A percentile compares a stretch with the other conserved stretches of the same genome.
Evolutionary conservation across 179 eudicot genomes (phyloP).

Genomic region (Nepenthes alata): DNA sequence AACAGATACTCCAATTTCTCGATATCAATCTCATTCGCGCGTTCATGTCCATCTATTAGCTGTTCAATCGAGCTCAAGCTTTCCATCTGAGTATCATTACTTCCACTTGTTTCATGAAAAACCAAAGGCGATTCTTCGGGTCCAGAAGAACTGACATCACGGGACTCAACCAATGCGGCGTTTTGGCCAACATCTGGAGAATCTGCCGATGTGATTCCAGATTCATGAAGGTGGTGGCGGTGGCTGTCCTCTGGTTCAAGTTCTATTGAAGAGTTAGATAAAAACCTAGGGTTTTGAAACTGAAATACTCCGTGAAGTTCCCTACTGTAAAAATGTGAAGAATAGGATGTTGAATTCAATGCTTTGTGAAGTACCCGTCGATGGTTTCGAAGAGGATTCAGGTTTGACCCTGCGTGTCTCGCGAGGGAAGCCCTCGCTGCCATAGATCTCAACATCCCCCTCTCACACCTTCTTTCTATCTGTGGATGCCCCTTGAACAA

Average conservation of each 20-base stretch:
- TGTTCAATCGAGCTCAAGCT: conserved; percentile 6
- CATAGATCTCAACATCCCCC: too few relatives aligned
- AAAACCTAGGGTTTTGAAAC: conserved; percentile 16
- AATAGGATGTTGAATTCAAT: too few relatives aligned
- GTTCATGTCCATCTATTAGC: conserved; percentile 3
- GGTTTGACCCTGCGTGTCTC: too few relatives aligned
- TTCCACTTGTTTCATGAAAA: conserved; percentile 10
- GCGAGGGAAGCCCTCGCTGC: too few relatives aligned
- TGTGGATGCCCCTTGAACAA: too few relatives aligned
- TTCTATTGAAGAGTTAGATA: conserved; percentile 23
- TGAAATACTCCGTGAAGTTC: background rate
- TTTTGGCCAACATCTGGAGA: background rate
- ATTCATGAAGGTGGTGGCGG: conserved; percentile 3
- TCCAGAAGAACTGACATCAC: conserved; percentile 1
- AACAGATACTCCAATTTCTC: conserved; percentile 37
- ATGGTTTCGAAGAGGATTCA: too few relatives aligned
- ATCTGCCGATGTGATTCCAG: background rate
- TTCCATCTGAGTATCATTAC: conserved; percentile 11
- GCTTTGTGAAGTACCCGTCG: too few relatives aligned
- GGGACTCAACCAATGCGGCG: background rate
- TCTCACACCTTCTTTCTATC: too few relatives aligned
- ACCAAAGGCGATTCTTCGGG: background rate
- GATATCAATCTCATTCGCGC: conserved; percentile 18
- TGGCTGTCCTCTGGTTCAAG: conserved; percentile 16
- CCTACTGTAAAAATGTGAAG: too few relatives aligned